Evolutionary conservation across 805 yeast genomes (phyloP).

Genomic region (Danielozyma ontarioensis): DNA sequence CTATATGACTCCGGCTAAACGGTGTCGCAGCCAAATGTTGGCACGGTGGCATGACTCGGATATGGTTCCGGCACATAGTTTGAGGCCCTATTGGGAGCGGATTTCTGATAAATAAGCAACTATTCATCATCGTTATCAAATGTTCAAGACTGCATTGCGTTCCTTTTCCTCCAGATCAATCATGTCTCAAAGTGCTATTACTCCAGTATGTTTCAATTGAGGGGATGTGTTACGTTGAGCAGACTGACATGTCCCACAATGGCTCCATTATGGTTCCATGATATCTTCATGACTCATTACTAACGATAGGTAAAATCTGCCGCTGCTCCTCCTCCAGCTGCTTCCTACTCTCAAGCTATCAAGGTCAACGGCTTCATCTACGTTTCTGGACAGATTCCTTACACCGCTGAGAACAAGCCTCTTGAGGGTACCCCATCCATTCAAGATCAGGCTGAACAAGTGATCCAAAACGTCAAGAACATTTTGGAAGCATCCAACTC

Average conservation of each 20-base stretch:
- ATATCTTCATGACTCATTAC: slow-evolving; percentile 3
- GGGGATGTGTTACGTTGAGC: too few relatives aligned
- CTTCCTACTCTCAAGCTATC: slow-evolving; percentile 93
- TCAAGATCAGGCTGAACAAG: slow-evolving; percentile 74
- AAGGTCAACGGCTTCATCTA: slow-evolving; percentile 83
- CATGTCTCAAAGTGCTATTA: slow-evolving; percentile 21
- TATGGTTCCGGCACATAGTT: too few relatives aligned
- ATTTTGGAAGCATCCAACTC: slow-evolving; percentile 85
- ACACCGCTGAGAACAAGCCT: slow-evolving; percentile 75
- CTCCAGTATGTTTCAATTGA: slow-evolving; percentile 23
- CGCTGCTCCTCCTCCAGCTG: slow-evolving; percentile 94
- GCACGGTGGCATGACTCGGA: too few relatives aligned
- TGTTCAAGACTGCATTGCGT: slow-evolving; percentile 16
- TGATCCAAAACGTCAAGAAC: slow-evolving; percentile 58
- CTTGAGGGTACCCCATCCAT: slow-evolving; percentile 63
- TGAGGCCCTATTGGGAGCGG: too few relatives aligned
- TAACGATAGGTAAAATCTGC: slow-evolving; percentile 51
- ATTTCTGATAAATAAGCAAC: too few relatives aligned
- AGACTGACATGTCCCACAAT: slow-evolving; percentile 14
- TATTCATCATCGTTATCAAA: too few relatives aligned
- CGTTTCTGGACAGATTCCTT: slow-evolving; percentile 94
- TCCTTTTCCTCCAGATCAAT: slow-evolving; percentile 11
- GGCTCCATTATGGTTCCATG: slow-evolving; percentile 11
- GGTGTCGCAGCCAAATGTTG: too few relatives aligned
- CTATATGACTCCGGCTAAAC: too few relatives aligned